Evolutionary conservation across 495 filamentous ascomycete species (phyloP).

Genomic region (Podospora conica): DNA sequence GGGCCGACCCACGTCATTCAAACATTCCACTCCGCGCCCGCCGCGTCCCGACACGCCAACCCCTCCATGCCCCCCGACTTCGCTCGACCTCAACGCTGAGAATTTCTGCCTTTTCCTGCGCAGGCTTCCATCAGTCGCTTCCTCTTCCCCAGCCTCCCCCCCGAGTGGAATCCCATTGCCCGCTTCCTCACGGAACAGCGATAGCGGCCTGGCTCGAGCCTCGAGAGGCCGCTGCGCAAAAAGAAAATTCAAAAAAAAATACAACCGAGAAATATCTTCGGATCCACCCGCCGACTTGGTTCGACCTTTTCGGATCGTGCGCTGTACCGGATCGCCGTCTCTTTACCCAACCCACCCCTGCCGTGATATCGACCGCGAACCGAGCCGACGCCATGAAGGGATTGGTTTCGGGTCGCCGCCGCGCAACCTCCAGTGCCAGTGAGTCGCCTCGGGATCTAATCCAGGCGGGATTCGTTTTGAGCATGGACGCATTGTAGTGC

Average conservation of each 20-base stretch:
- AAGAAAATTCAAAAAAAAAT: neutral
- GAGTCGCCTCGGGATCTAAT: slow-evolving; percentile 18
- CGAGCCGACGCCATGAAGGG: slow-evolving; percentile 23
- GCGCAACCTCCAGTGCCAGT: slow-evolving; percentile 35
- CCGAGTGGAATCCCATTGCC: neutral
- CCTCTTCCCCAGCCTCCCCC: neutral
- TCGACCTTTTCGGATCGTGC: neutral
- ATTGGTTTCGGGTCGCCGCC: slow-evolving; percentile 29
- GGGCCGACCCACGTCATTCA: neutral
- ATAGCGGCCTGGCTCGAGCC: neutral
- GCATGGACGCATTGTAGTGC: slow-evolving; percentile 12
- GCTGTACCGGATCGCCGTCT: neutral
- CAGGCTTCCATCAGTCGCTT: neutral
- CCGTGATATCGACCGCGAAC: neutral
- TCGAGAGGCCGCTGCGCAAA: neutral
- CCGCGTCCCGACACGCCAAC: neutral
- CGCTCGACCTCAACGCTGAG: neutral
- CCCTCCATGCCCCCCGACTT: neutral
- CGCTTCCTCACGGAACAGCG: neutral
- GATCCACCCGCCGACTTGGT: neutral
- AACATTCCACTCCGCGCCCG: neutral
- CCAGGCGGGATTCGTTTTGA: slow-evolving; percentile 15
- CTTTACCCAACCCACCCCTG: neutral
- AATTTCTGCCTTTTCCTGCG: neutral
- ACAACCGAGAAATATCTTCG: neutral